Conservation (phyloP, 2,329 filamentous ascomycete species). For the Fusarium pseudocircinatum region DNA sequence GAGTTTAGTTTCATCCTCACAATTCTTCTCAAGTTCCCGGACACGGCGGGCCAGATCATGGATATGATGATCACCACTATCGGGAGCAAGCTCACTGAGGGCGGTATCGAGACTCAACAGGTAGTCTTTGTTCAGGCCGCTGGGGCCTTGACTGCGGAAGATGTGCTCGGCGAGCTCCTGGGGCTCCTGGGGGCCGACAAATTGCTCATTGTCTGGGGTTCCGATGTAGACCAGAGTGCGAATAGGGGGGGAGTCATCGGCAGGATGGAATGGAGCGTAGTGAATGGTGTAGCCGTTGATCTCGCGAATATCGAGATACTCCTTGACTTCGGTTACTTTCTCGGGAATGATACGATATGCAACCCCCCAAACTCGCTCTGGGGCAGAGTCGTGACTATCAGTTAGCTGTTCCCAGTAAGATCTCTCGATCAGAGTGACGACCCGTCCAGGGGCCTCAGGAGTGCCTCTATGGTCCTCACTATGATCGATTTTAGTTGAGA, state of each 20-base stretch:
- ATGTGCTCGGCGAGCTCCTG: conserved; percentile 84
- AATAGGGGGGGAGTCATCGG: conserved; percentile 53
- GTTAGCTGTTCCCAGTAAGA: conserved; percentile 84
- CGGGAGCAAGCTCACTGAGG: conserved; percentile 75
- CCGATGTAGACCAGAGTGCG: conserved; percentile 88
- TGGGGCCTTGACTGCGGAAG: conserved; percentile 78
- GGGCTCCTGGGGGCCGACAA: conserved; percentile 84
- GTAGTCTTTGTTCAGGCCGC: conserved; percentile 91
- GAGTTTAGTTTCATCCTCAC: conserved; percentile 11
- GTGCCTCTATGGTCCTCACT: conserved; percentile 97
- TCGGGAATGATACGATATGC: conserved; percentile 84
- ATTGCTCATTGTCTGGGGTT: conserved; percentile 91
- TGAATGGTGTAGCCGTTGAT: conserved; percentile 98
- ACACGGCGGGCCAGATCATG: conserved; percentile 81
- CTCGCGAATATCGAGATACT: conserved; percentile 94
- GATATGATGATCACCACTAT: conserved; percentile 85
- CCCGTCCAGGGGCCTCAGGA: conserved; percentile 84
- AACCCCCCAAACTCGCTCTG: conserved; percentile 84
- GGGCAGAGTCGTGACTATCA: conserved; percentile 69
- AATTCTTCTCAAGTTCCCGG: conserved; percentile 61
- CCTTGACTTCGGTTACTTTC: conserved; percentile 81
- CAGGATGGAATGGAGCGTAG: conserved; percentile 81
- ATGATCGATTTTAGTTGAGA: conserved; percentile 1
- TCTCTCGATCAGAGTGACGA: conserved; percentile 90
- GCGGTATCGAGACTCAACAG: conserved; percentile 82